Conservation (phyloP, 179 eudicot genomes). For the Silene noctiflora region DNA sequence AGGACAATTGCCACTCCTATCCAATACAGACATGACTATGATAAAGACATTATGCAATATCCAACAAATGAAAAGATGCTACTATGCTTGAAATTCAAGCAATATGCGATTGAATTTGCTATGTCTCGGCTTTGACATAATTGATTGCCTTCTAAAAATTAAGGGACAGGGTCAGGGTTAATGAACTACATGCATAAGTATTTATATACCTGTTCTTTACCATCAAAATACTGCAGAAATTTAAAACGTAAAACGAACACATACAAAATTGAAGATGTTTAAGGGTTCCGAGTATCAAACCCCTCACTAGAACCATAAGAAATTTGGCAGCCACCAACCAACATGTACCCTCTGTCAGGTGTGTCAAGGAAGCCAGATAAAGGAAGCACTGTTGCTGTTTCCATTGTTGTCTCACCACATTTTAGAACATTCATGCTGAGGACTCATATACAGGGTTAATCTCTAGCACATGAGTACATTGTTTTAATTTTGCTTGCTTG, state of each 20-base stretch:
- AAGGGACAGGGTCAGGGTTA: not conserved
- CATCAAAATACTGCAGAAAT: not conserved
- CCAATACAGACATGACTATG: constrained; percentile 6
- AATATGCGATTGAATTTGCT: not conserved
- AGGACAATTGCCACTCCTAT: constrained; percentile 6
- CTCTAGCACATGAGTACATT: not conserved
- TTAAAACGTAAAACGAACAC: not conserved
- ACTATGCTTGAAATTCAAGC: too few relatives aligned
- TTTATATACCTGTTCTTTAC: not conserved
- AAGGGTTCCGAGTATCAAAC: not conserved
- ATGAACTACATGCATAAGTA: not conserved
- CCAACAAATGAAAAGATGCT: constrained; percentile 11
- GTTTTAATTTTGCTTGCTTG: not conserved
- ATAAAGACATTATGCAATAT: not conserved
- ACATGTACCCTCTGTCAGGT: not conserved
- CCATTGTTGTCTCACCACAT: not conserved
- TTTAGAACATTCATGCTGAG: not conserved
- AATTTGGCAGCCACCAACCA: not conserved
- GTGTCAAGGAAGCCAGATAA: not conserved
- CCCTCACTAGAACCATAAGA: not conserved
- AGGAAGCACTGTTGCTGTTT: not conserved
- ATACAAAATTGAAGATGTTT: not conserved
- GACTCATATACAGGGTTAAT: not conserved
- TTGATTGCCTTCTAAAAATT: not conserved
- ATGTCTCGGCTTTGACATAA: constrained; percentile 2